Evolutionary conservation across 805 yeast genomes (phyloP).

Genomic region (Scheffersomyces coipomensis): DNA sequence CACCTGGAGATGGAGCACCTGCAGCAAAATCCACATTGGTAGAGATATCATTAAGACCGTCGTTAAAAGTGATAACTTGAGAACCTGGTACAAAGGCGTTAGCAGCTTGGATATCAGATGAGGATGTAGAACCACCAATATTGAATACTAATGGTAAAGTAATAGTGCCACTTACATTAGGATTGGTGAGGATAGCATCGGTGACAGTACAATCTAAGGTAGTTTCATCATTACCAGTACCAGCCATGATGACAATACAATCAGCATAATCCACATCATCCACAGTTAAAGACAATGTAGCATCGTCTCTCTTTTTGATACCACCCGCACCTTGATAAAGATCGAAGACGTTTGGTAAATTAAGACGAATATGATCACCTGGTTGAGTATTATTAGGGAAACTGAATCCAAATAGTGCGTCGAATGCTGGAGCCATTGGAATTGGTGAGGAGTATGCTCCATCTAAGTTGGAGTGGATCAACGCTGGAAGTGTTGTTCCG

Average conservation of each 20-base stretch:
- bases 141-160: conserved; percentile 18
- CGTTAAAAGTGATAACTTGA: conserved; percentile 11
- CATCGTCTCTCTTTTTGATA: background rate
- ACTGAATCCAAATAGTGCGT: conserved; percentile 10
- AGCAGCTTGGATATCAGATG: background rate
- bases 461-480: too few relatives aligned
- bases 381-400: conserved; percentile 7
- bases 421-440: conserved; percentile 5
- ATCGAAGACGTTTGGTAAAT: conserved; percentile 15
- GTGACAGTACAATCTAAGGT: background rate
- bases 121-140: conserved; percentile 10
- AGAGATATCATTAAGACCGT: conserved; percentile 10
- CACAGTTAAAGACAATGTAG: background rate
- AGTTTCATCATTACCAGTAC: background rate
- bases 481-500: too few relatives aligned
- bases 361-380: conserved; percentile 15
- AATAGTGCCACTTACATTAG: conserved; percentile 10
- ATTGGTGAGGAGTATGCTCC: too few relatives aligned
- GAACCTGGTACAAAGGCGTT: conserved; percentile 7
- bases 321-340: conserved; percentile 1
- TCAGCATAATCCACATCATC: background rate
- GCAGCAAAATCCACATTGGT: conserved; percentile 7
- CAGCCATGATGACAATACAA: background rate
- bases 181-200: background rate
- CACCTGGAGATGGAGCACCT: conserved; percentile 1